Percentiles rank a stretch among this genome's conserved stretches.
Conservation (phyloP, 73 alveolate species). For the Symbiodinium natans region DNA sequence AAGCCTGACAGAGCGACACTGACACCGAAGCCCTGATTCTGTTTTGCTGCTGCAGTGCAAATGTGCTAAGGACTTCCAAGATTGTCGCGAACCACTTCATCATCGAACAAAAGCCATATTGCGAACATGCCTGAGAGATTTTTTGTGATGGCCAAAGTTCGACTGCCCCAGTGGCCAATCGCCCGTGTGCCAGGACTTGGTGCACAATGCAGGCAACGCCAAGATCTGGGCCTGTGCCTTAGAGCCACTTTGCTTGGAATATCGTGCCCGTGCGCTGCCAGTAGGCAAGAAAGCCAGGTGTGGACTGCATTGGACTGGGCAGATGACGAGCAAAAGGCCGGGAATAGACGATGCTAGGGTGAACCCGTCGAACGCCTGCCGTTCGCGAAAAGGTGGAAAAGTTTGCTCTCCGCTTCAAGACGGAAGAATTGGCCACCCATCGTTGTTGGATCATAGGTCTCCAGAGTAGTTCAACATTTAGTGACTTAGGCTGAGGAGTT, state of each 20-base stretch:
- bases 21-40: background rate
- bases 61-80: slow-evolving; percentile 25
- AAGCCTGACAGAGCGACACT: background rate
- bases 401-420: slow-evolving; percentile 80
- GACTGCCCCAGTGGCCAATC: too few species aligned
- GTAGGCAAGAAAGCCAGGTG: background rate
- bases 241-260: background rate
- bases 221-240: slow-evolving; percentile 34
- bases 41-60: background rate
- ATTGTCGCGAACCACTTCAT: slow-evolving; percentile 67
- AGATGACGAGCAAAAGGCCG: slow-evolving; percentile 64
- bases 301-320: slow-evolving; percentile 69
- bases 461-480: background rate
- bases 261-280: background rate
- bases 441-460: background rate
- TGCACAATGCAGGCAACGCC: slow-evolving; percentile 74
- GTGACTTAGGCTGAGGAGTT: slow-evolving; percentile 1
- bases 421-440: slow-evolving; percentile 29
- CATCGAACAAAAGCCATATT: slow-evolving; percentile 44
- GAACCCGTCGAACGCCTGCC: background rate
- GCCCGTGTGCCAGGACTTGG: background rate
- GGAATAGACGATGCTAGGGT: background rate
- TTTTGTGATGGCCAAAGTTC: background rate
- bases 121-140: background rate
- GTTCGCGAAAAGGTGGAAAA: background rate